A percentile compares a stretch with the other conserved stretches of the same genome.
phyloP scores from a whole-genome alignment of 2,329 filamentous ascomycete genomes.

The Exophiala spinifera region DNA sequence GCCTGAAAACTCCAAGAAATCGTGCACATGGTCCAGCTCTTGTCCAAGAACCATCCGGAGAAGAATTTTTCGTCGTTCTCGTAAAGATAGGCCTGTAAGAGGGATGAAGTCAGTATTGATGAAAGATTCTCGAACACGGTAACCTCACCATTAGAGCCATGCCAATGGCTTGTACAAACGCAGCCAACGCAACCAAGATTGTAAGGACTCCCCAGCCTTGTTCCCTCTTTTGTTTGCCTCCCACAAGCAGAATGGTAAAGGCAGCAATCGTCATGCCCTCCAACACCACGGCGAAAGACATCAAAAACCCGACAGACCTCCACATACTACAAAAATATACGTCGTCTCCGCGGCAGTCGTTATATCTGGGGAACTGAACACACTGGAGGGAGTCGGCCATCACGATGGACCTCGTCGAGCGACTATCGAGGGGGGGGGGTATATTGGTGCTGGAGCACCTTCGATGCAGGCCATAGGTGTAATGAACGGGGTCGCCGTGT shows the following conservation, averaged over 20 bases:
- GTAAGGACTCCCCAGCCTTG: conserved; percentile 76
- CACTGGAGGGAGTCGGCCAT: conserved; percentile 54
- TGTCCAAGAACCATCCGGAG: conserved; percentile 75
- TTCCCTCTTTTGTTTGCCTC: conserved; percentile 76
- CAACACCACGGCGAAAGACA: conserved; percentile 78
- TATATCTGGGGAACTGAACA: conserved; percentile 62
- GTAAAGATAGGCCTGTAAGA: conserved; percentile 77
- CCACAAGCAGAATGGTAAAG: conserved; percentile 72
- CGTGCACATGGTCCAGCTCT: conserved; percentile 71
- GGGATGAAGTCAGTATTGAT: conserved; percentile 5
- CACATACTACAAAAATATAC: conserved; percentile 87
- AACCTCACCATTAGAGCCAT: conserved; percentile 76
- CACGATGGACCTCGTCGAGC: conserved; percentile 53
- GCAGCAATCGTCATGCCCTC: conserved; percentile 77
- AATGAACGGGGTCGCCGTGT: conserved; percentile 50
- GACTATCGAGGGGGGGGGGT: conserved; percentile 13
- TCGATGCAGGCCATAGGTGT: conserved; percentile 74
- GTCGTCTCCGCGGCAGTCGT: conserved; percentile 65
- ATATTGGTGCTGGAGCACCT: conserved; percentile 54
- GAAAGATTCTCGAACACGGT: neutral
- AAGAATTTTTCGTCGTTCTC: conserved; percentile 81
- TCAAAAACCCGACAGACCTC: conserved; percentile 82
- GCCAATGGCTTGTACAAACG: conserved; percentile 67
- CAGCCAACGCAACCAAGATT: conserved; percentile 63
- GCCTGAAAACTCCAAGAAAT: conserved; percentile 57